Percentiles rank a stretch among this genome's conserved stretches.
These are phyloP conservation scores for Rhododendron griersonianum DNA, from an alignment of 148 eudicot genomes.

Conservation along the genomic window DNA sequence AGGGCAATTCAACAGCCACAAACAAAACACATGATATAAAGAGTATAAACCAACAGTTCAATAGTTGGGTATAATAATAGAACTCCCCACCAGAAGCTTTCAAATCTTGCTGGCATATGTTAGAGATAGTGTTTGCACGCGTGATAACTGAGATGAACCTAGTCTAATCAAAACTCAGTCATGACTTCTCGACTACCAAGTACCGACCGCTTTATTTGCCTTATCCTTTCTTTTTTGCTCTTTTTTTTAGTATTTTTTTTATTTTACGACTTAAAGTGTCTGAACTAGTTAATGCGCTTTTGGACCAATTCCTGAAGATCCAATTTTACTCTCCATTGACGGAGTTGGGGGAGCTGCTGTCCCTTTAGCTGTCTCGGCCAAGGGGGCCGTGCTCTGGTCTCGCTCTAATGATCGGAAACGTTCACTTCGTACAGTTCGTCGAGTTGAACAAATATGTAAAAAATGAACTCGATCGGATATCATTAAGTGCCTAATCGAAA, in stretches of 20 bases:
- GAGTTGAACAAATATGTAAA: too few relatives aligned
- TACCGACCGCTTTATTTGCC: neutral
- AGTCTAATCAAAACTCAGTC: neutral
- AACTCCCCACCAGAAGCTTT: neutral
- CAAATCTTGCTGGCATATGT: neutral
- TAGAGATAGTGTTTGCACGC: neutral
- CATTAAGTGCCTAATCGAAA: too few relatives aligned
- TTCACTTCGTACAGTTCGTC: too few relatives aligned
- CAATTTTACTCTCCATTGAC: too few relatives aligned
- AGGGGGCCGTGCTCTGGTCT: too few relatives aligned
- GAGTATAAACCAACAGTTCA: neutral
- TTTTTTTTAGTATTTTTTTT: too few relatives aligned
- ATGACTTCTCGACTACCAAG: neutral
- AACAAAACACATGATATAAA: too few relatives aligned
- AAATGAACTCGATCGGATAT: too few relatives aligned
- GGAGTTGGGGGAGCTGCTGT: too few relatives aligned
- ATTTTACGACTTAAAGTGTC: neutral
- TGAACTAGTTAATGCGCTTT: neutral
- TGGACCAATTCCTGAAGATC: neutral
- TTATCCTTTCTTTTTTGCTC: neutral
- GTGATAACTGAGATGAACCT: neutral
- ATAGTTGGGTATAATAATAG: neutral
- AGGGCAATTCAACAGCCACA: too few relatives aligned
- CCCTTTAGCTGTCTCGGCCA: too few relatives aligned
- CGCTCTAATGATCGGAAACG: too few relatives aligned